Conservation (phyloP, 306 rosid species). For the Boehmeria nivea region DNA sequence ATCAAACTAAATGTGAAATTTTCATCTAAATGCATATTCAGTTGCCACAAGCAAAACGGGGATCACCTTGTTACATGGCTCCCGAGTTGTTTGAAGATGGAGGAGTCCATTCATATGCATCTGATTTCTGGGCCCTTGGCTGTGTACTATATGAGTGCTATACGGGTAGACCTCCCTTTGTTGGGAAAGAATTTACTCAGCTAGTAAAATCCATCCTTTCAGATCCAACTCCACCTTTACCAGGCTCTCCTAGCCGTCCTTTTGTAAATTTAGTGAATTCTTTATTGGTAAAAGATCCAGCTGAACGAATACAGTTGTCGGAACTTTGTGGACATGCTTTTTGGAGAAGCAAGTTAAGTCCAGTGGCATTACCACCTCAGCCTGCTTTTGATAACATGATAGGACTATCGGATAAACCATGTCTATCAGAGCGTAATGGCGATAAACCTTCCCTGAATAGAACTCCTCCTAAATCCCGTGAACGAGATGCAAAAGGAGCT, state of each 20-base stretch:
- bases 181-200: slow-evolving; percentile 88
- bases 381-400: slow-evolving; percentile 87
- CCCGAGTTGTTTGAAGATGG: slow-evolving; percentile 97
- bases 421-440: slow-evolving; percentile 73
- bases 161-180: slow-evolving; percentile 88
- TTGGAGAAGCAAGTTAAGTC: slow-evolving; percentile 65
- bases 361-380: slow-evolving; percentile 68
- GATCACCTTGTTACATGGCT: slow-evolving; percentile 98
- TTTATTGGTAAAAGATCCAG: slow-evolving; percentile 86
- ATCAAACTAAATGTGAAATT: slow-evolving; percentile 12
- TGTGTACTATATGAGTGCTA: slow-evolving; percentile 92
- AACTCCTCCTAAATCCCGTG: slow-evolving; percentile 80
- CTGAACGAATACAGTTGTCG: slow-evolving; percentile 87
- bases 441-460: slow-evolving; percentile 61
- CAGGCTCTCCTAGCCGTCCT: slow-evolving; percentile 87
- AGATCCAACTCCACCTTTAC: slow-evolving; percentile 85
- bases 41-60: slow-evolving; percentile 93
- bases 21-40: slow-evolving; percentile 37
- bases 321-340: slow-evolving; percentile 92
- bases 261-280: slow-evolving; percentile 83
- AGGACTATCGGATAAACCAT: slow-evolving; percentile 57
- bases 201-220: slow-evolving; percentile 85
- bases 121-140: slow-evolving; percentile 98
- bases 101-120: slow-evolving; percentile 86
- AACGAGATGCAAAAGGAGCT: slow-evolving; percentile 60